Evolutionary conservation across 2,329 filamentous ascomycete species (phyloP), one percentile per base, ranked within the genome.

Genomic region (Microcyclosporella mali): DNA sequence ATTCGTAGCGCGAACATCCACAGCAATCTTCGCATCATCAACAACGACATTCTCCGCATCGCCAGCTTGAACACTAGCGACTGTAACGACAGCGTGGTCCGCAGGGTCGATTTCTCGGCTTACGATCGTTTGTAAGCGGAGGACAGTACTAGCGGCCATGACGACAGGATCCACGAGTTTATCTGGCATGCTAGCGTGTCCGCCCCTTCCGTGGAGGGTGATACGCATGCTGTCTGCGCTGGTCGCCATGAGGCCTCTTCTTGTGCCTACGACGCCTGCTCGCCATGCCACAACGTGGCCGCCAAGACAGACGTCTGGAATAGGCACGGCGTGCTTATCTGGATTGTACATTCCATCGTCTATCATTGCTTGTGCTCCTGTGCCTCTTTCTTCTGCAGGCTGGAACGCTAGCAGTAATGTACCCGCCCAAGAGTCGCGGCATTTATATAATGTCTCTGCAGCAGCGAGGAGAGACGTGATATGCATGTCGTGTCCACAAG

Each of bases 401-500:
- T 86, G 83, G 58, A 85, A 86, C 2, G 79, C 61, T 6, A 82
- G 59, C 4, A 86, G 64, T 15, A 85, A 53, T 0, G 79, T 85
- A 0, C 82, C 82, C 8, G 59, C 66, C 82, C 82, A 86, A 1
- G 49, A 25, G 0, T 69, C 52, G n/a, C 61, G 66, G 0, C 64
- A 58, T 0, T 59, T 60, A 1, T 69, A 60, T 0, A 86, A 64
- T 0, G 72, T 64, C 15, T 73, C 66, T 0, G 77, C 71, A 0
- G 75, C 73, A 0, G 72, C 81, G 1, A 84, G 66, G 3, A 84
- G 65, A 25, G 67, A 66, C 0, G 77, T 70, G 18, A 83, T 75
- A 56, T 85, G 80, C 66, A 81, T 77, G 51, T 82, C 79, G 53
- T 84, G 81, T 0, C 81, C 81, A 57, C 80, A 84, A 16, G 79